phyloP scores from a whole-genome alignment of 1,284 basidiomycete genomes.

The Peniophora sp. region DNA sequence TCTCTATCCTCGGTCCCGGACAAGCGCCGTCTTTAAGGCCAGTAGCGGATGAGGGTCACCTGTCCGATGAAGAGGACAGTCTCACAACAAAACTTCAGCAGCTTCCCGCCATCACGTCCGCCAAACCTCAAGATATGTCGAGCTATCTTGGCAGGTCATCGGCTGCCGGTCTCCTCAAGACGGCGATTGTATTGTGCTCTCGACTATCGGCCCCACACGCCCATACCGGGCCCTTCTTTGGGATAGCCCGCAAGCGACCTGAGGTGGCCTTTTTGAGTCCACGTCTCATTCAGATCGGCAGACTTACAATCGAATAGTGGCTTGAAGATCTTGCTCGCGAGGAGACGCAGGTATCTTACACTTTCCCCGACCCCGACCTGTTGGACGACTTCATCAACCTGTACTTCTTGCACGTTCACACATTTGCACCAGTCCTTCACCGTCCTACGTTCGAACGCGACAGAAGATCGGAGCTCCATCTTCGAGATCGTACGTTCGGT shows the following conservation, averaged over 20 bases:
- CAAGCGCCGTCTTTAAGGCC: neutral
- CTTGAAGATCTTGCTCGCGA: neutral
- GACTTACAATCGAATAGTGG: neutral
- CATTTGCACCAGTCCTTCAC: neutral
- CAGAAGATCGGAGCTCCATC: conserved; percentile 27
- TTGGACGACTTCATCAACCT: no score
- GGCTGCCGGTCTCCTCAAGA: neutral
- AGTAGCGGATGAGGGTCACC: neutral
- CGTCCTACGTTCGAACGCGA: neutral
- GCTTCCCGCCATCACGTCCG: neutral
- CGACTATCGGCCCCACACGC: neutral
- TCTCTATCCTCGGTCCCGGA: neutral
- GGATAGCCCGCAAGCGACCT: neutral
- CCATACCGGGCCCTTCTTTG: neutral
- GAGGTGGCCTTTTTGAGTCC: neutral
- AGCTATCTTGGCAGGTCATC: neutral
- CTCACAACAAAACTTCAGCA: neutral
- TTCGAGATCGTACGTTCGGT: conserved; percentile 31
- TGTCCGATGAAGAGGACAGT: neutral
- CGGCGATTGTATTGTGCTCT: neutral
- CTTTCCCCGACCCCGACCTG: no score
- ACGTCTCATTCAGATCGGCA: neutral
- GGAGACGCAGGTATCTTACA: conserved; percentile 11
- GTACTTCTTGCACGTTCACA: no score
- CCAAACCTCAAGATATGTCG: neutral